Evolutionary conservation across 176 grass and related monocot species (phyloP).

Genomic region (Microstegium vimineum): DNA sequence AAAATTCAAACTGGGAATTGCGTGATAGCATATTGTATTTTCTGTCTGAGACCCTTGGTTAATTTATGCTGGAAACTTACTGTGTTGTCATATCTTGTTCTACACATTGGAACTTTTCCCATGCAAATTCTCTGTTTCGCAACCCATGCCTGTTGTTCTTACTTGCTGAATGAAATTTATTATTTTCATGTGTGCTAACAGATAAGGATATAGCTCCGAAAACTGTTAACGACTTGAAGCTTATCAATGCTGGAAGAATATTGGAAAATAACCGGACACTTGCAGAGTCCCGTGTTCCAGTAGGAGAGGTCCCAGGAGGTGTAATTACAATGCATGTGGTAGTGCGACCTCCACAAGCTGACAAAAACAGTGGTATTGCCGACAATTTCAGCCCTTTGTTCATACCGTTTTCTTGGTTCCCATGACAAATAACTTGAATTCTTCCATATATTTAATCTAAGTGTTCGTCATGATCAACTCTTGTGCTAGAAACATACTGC

Average conservation of each 20-base stretch:
- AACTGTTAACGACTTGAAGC: constrained; percentile 82
- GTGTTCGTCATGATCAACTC: not conserved
- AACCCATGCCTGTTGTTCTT: not conserved
- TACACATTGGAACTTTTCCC: not conserved
- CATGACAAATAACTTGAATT: not conserved
- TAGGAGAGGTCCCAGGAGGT: constrained; percentile 78
- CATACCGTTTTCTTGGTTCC: constrained; percentile 5
- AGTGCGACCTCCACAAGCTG: constrained; percentile 69
- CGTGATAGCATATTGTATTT: not conserved
- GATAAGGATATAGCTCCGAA: constrained; percentile 72
- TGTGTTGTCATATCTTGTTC: not conserved
- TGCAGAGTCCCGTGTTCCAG: constrained; percentile 68
- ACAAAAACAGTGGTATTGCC: constrained; percentile 63
- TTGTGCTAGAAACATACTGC: not conserved
- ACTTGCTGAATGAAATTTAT: not conserved
- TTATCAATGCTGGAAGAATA: constrained; percentile 95
- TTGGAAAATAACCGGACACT: constrained; percentile 81
- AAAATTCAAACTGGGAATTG: not conserved
- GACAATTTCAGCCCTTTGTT: constrained; percentile 29
- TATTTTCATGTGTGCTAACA: constrained; percentile 38
- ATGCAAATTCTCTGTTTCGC: not conserved
- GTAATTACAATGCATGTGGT: constrained; percentile 98
- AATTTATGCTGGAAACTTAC: not conserved
- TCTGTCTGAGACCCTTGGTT: not conserved
- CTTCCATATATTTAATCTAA: not conserved